Percentiles rank a stretch among this genome's conserved stretches.
Conservation (phyloP, 2,329 filamentous ascomycete species). For the Neonectria sp. region DNA sequence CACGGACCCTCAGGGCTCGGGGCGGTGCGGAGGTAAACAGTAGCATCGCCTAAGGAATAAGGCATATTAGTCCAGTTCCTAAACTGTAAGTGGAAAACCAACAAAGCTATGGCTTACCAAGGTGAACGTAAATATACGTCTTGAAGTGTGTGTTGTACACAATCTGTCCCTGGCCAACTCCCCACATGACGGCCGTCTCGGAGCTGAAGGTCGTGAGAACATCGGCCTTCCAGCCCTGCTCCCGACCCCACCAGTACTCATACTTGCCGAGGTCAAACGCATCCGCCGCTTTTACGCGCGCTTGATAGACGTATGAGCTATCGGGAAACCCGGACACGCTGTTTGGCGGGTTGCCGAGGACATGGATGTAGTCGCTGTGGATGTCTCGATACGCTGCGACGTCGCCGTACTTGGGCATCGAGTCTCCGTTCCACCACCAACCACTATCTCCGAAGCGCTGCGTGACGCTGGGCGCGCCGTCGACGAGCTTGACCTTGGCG, state of each 20-base stretch:
- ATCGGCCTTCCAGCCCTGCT: conserved; percentile 54
- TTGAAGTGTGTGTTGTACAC: conserved; percentile 53
- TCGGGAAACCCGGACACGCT: conserved; percentile 42
- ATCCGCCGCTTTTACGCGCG: conserved; percentile 52
- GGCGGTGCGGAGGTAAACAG: conserved; percentile 33
- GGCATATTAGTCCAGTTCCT: accelerated
- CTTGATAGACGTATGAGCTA: conserved; percentile 53
- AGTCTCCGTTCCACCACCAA: conserved; percentile 56
- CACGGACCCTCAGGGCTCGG: conserved; percentile 54
- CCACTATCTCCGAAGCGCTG: conserved; percentile 44
- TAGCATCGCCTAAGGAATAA: conserved; percentile 12
- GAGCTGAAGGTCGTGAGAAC: conserved; percentile 50
- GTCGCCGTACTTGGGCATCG: conserved; percentile 55
- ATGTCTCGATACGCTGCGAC: conserved; percentile 55
- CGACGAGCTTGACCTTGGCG: conserved; percentile 52
- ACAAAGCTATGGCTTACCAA: conserved; percentile 25
- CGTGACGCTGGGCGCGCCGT: conserved; percentile 54
- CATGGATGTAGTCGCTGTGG: conserved; percentile 56
- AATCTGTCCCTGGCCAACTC: conserved; percentile 56
- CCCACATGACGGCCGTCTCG: conserved; percentile 58
- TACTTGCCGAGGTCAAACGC: conserved; percentile 56
- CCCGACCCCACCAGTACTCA: conserved; percentile 59
- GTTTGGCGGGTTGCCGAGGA: conserved; percentile 56
- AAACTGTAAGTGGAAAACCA: accelerated
- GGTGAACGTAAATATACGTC: conserved; percentile 55